Conservation (phyloP, 2,329 filamentous ascomycete genomes). For the Calonectria henricotiae region DNA sequence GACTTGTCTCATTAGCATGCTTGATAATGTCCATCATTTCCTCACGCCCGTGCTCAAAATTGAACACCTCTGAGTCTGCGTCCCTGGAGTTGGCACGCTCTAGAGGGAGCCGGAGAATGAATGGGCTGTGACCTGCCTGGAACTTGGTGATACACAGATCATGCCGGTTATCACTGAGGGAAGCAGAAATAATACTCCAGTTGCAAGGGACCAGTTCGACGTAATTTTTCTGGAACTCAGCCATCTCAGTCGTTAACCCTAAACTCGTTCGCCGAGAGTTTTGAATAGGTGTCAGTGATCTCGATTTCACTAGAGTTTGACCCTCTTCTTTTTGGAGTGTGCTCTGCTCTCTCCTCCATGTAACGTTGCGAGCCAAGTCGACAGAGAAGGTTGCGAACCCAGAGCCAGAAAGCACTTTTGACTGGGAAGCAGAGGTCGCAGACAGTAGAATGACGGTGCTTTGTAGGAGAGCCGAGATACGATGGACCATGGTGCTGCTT, state of each 20-base stretch:
- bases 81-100: constrained; percentile 87
- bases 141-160: constrained; percentile 94
- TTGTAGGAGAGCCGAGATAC: constrained; percentile 75
- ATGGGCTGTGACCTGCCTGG: constrained; percentile 81
- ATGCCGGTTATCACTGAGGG: constrained; percentile 84
- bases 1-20: constrained; percentile 87
- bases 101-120: constrained; percentile 89
- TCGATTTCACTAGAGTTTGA: constrained; percentile 25
- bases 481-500: constrained; percentile 75
- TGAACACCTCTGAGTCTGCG: constrained; percentile 84
- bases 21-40: constrained; percentile 89
- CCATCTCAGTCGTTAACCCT: constrained; percentile 68
- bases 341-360: constrained; percentile 77
- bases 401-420: constrained; percentile 66
- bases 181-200: constrained; percentile 91
- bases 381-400: constrained; percentile 75
- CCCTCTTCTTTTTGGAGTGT: constrained; percentile 62
- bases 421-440: constrained; percentile 69
- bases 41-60: constrained; percentile 83
- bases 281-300: constrained; percentile 15
- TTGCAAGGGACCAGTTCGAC: constrained; percentile 86
- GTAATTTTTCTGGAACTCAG: constrained; percentile 83
- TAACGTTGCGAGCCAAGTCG: constrained; percentile 80
- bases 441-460: constrained; percentile 78
- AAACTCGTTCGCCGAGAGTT: constrained; percentile 62